Conservation (phyloP, 2,329 filamentous ascomycete genomes). For the Cephalotrichum gorgonifer region DNA sequence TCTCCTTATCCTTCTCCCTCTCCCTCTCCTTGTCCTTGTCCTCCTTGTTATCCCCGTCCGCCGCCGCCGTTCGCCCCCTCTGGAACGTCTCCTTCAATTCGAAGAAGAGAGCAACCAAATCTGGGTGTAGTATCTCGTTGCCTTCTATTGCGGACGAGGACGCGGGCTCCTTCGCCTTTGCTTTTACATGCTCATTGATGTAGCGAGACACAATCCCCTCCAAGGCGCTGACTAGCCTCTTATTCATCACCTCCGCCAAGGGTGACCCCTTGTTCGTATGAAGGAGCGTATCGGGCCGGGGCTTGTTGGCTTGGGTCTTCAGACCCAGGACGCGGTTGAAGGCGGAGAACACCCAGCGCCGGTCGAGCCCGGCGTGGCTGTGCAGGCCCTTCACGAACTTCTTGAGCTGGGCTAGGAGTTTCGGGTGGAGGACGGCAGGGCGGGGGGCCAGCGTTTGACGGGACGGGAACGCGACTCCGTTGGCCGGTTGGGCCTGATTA, state of each 20-base stretch:
- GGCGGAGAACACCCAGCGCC: constrained; percentile 31
- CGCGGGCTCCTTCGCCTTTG: neutral
- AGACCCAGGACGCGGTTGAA: constrained; percentile 40
- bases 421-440: constrained; percentile 3
- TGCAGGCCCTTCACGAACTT: neutral
- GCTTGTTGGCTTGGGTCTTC: constrained; percentile 22
- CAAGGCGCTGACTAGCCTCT: neutral
- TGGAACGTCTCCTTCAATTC: neutral
- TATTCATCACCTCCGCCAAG: neutral
- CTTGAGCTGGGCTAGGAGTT: neutral
- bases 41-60: neutral
- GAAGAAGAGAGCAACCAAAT: constrained; percentile 1
- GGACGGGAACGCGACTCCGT: neutral
- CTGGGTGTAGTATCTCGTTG: constrained; percentile 1
- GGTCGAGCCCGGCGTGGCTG: constrained; percentile 1
- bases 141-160: neutral
- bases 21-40: constrained; percentile 1
- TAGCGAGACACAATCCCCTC: neutral
- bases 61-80: neutral
- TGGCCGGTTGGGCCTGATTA: constrained; percentile 6
- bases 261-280: neutral
- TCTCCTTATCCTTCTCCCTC: constrained; percentile 1
- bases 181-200: neutral
- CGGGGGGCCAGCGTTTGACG: constrained; percentile 1
- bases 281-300: neutral